phyloP scores from a whole-genome alignment of 306 rosid genomes.

The Rosa lucieae region DNA sequence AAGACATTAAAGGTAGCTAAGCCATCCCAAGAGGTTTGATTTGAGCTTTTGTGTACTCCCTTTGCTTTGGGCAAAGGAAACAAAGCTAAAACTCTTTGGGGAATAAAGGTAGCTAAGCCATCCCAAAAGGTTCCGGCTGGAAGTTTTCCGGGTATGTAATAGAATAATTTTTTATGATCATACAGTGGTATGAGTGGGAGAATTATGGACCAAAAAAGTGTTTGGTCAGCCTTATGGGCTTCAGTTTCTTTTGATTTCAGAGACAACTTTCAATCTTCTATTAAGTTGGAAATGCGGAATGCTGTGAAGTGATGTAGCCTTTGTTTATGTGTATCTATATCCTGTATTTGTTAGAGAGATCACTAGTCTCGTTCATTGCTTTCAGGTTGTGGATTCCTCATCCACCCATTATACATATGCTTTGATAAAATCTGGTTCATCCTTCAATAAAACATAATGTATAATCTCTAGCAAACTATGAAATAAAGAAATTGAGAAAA shows the following conservation, averaged over 20 bases:
- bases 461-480: neutral
- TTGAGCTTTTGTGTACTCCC: too few species aligned
- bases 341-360: neutral
- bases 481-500: neutral
- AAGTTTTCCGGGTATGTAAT: neutral
- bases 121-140: neutral
- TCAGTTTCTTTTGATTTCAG: neutral
- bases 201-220: neutral
- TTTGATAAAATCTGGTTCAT: neutral
- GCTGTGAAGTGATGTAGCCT: neutral
- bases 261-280: neutral
- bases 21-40: neutral
- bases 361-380: neutral
- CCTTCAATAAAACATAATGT: too few species aligned
- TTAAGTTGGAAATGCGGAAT: neutral
- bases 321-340: neutral
- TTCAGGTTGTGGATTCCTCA: neutral
- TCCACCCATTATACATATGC: neutral
- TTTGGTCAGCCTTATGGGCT: neutral
- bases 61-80: neutral
- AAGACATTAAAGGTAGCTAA: neutral
- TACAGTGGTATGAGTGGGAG: neutral
- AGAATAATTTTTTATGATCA: neutral
- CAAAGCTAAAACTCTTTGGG: neutral
- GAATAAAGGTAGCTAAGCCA: neutral